Evolutionary conservation across 768 basidiomycete genomes (phyloP).

Genomic region (Leccinum fibrillosum): DNA sequence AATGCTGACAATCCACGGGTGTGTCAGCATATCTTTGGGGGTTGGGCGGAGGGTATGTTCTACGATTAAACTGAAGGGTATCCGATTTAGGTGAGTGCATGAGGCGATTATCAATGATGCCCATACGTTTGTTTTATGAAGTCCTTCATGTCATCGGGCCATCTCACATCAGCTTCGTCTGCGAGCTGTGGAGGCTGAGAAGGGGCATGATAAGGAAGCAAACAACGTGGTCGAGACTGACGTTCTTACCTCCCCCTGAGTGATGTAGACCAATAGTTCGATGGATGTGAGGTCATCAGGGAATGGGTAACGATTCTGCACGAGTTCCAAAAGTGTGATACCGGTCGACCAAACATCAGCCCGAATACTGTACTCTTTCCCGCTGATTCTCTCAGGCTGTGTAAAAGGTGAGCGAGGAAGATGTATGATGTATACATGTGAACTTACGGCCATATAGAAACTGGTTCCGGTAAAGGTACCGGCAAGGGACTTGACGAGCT

Average conservation of each 20-base stretch:
- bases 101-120: not conserved
- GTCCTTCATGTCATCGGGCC: conserved; percentile 87
- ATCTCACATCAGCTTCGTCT: conserved; percentile 62
- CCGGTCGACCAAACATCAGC: conserved; percentile 99
- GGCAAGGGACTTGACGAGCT: conserved; percentile 86
- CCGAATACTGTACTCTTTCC: conserved; percentile 87
- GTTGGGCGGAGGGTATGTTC: conserved; percentile 68
- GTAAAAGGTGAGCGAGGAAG: conserved; percentile 6
- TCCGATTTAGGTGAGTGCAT: conserved; percentile 2
- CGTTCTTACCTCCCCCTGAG: conserved; percentile 63
- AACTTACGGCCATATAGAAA: conserved; percentile 96
- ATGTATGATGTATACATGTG: not conserved
- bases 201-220: conserved; percentile 12
- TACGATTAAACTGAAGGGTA: conserved; percentile 57
- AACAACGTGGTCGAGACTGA: conserved; percentile 2
- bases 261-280: conserved; percentile 90
- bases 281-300: conserved; percentile 90
- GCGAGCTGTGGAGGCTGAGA: conserved; percentile 75
- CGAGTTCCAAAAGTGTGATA: conserved; percentile 89
- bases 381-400: conserved; percentile 92
- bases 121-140: conserved; percentile 84
- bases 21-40: conserved; percentile 77
- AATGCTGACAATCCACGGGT: conserved; percentile 76
- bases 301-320: conserved; percentile 94
- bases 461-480: conserved; percentile 98